A percentile compares a stretch with the other conserved stretches of the same genome.
phyloP scores from a whole-genome alignment of 2,329 filamentous ascomycete genomes.

The Fusarium temperatum region DNA sequence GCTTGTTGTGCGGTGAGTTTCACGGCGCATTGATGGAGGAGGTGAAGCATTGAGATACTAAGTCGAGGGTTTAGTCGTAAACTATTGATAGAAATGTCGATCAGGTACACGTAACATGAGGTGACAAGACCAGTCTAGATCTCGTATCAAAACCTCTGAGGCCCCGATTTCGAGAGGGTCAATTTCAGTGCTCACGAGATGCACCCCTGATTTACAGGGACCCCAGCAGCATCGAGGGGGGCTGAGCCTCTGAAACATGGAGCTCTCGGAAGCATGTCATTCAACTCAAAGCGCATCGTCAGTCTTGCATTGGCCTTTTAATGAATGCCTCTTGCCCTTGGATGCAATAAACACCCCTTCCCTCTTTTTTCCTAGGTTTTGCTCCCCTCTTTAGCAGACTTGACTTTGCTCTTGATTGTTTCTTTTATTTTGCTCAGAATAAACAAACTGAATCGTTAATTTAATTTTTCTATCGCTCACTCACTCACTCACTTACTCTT shows the following conservation, averaged over 20 bases:
- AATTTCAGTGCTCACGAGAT: slow-evolving; percentile 16
- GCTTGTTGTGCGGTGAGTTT: background rate
- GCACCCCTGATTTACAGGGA: slow-evolving; percentile 7
- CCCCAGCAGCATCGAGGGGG: slow-evolving; percentile 3
- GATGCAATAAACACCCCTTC: background rate
- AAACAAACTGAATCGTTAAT: slow-evolving; percentile 4
- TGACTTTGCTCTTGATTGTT: background rate
- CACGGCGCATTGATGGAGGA: background rate
- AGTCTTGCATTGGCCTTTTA: slow-evolving; percentile 12
- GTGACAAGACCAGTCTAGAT: slow-evolving; percentile 19
- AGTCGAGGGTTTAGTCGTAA: background rate
- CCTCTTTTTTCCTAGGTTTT: slow-evolving; percentile 1
- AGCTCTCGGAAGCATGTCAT: slow-evolving; percentile 7
- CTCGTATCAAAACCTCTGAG: slow-evolving; percentile 7
- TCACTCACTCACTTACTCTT: background rate
- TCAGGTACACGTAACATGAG: slow-evolving; percentile 18
- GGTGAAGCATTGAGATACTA: background rate
- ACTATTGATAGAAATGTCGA: slow-evolving; percentile 3
- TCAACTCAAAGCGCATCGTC: background rate
- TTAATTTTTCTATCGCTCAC: slow-evolving; percentile 5
- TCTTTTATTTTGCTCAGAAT: background rate
- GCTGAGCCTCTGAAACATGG: slow-evolving; percentile 39
- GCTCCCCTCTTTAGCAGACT: slow-evolving; percentile 1
- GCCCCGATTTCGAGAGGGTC: background rate
- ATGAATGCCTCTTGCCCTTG: slow-evolving; percentile 14